Percentiles rank a stretch among this genome's conserved stretches.
Conservation (phyloP, 179 eudicot species). For the Sideroxylon spinosum region DNA sequence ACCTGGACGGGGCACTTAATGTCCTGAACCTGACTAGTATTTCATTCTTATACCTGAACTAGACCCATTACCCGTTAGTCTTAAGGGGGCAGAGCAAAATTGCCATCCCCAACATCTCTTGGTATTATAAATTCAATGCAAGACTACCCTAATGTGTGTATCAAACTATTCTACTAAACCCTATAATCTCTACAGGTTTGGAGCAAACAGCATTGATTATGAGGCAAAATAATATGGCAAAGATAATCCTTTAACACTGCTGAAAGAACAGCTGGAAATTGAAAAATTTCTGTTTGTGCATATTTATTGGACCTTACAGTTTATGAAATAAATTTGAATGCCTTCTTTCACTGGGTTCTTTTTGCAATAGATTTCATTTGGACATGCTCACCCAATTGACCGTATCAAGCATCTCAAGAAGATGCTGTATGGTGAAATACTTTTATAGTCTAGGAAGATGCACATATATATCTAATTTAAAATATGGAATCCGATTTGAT, state of each 20-base stretch:
- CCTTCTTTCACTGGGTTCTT: background rate
- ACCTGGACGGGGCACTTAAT: too few relatives aligned
- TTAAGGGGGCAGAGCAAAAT: too few relatives aligned
- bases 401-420: too few relatives aligned
- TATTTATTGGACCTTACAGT: background rate
- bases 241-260: background rate
- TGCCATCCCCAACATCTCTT: too few relatives aligned
- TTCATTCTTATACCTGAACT: too few relatives aligned
- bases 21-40: too few relatives aligned
- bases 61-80: too few relatives aligned
- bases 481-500: background rate
- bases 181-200: background rate
- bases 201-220: background rate
- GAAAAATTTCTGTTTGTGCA: background rate
- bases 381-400: background rate
- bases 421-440: too few relatives aligned
- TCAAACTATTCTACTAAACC: too few relatives aligned
- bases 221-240: background rate
- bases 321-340: background rate
- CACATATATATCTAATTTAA: background rate
- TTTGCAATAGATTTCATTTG: background rate
- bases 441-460: background rate
- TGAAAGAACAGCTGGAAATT: background rate
- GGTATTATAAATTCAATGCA: too few relatives aligned
- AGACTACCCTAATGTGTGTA: too few relatives aligned